A percentile compares a stretch with the other conserved stretches of the same genome.
phyloP scores from a whole-genome alignment of 495 filamentous ascomycete species.

The Choiromyces venosus region DNA sequence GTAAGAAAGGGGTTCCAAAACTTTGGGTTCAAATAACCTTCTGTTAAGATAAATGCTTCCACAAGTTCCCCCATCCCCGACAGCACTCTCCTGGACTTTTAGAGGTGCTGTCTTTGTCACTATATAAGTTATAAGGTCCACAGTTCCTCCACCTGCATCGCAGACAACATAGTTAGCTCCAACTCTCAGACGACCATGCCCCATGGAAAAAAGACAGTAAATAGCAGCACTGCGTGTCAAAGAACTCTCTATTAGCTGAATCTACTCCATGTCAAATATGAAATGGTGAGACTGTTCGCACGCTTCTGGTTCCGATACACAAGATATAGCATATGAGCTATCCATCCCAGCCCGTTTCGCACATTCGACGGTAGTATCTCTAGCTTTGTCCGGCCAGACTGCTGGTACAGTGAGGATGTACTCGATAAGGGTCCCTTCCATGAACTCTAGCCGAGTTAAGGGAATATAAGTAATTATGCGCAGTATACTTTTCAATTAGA shows the following conservation, averaged over 20 bases:
- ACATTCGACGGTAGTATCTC: conserved; percentile 58
- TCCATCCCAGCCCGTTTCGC: conserved; percentile 65
- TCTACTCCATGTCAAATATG: conserved; percentile 43
- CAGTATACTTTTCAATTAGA: background rate
- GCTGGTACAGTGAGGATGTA: conserved; percentile 63
- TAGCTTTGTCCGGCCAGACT: conserved; percentile 74
- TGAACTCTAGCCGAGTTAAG: conserved; percentile 12
- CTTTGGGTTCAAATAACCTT: too few relatives aligned
- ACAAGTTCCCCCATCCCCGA: conserved; percentile 56
- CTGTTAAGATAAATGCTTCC: conserved; percentile 62
- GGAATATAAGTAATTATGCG: background rate
- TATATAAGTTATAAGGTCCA: conserved; percentile 51
- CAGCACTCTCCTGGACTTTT: conserved; percentile 47
- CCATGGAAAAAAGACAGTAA: conserved; percentile 14
- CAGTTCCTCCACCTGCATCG: conserved; percentile 56
- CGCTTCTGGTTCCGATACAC: conserved; percentile 50
- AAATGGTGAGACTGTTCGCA: too few relatives aligned
- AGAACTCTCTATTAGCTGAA: too few relatives aligned
- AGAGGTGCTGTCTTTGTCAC: conserved; percentile 49
- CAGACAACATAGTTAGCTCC: conserved; percentile 48
- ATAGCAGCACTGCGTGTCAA: too few relatives aligned
- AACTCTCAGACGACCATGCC: conserved; percentile 10
- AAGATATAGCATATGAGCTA: conserved; percentile 24
- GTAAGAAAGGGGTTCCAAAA: too few relatives aligned
- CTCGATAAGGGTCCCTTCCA: conserved; percentile 24